Evolutionary conservation across 805 yeast genomes (phyloP).

Genomic region (Teunomyces tritomae): DNA sequence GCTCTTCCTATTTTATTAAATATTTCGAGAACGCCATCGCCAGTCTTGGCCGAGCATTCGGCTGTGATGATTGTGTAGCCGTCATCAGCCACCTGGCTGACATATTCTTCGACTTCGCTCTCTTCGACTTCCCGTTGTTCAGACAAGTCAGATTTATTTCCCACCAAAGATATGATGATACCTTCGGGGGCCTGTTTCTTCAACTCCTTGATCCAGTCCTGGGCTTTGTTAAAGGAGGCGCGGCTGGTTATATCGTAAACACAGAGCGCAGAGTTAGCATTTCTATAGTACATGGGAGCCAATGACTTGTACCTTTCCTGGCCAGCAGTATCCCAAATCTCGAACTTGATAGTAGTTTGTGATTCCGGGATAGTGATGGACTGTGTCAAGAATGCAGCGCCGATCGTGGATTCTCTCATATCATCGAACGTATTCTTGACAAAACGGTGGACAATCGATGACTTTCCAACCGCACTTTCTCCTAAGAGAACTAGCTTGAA

Average conservation of each 20-base stretch:
- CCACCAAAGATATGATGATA: constrained; percentile 79
- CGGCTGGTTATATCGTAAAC: constrained; percentile 73
- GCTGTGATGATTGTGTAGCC: constrained; percentile 40
- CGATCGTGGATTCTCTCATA: constrained; percentile 75
- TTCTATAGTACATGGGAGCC: constrained; percentile 82
- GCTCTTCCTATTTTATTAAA: constrained; percentile 39
- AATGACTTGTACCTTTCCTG: constrained; percentile 76
- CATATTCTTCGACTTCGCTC: constrained; percentile 48
- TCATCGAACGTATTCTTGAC: constrained; percentile 74
- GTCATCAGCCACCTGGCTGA: constrained; percentile 37
- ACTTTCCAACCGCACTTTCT: constrained; percentile 81
- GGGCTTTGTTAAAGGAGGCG: constrained; percentile 67
- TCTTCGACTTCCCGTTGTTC: constrained; percentile 44
- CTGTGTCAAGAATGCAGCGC: constrained; percentile 81
- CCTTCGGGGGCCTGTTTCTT: constrained; percentile 76
- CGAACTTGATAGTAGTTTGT: constrained; percentile 61
- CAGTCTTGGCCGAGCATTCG: constrained; percentile 46
- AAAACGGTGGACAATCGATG: constrained; percentile 66
- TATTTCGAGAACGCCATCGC: constrained; percentile 43
- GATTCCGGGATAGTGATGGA: constrained; percentile 52
- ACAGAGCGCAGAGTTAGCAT: constrained; percentile 76
- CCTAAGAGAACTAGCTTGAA: constrained; percentile 73
- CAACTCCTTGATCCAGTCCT: constrained; percentile 74
- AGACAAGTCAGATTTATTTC: constrained; percentile 65
- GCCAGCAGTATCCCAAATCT: constrained; percentile 88